Base-by-base conservation (phyloP, 1,284 basidiomycete species). In the Baeospora myosura region DNA sequence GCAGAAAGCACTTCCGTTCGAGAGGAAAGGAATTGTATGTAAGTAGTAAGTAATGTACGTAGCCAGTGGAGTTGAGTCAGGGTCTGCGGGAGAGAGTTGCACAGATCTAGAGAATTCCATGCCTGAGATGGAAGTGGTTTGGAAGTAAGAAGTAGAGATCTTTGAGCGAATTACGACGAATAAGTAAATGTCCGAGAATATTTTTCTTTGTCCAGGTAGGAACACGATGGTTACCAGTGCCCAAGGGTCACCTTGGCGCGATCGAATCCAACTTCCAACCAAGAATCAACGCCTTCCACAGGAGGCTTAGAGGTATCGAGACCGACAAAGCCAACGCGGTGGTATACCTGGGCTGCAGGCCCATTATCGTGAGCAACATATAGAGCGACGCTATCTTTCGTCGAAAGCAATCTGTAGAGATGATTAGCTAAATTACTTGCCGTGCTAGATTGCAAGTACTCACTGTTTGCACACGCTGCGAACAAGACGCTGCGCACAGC, bases 201-300 rank as follows among this genome's bases (percentile, higher is more conserved):
- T n/a, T n/a, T n/a, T n/a, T n/a, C n/a, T n/a, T n/a, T n/a, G n/a
- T n/a, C n/a, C n/a, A n/a, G n/a, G 33, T 17, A 3, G 33, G 18
- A 17, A 34, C 21, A 10, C n/a, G 18, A 17, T 16, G 18, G 10
- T 59, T 61, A 82, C 79, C 79, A 82, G 51, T 79, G 77, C 1
- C 78, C 78, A 5, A 78, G 64, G 2, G 60, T 49, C 11, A 80
- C 72, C 38, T 56, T 44, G 1, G 48, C 42, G 5, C 56, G 65
- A 52, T 80, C 73, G 49, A 81, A 80, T 0, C 79, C 80, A 42
- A 78, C 58, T 47, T 84, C 81, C 3, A 76, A 53, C 78, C 78
- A 82, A 5, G 59, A 59, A 35, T 78, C 72, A 5, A 74, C 69
- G 8, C 65, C 67, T 16, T 65, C 61, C 3, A 64, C 59, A 1